Conservation (phyloP, 2,329 filamentous ascomycete genomes). For the Cercospora sp. region DNA sequence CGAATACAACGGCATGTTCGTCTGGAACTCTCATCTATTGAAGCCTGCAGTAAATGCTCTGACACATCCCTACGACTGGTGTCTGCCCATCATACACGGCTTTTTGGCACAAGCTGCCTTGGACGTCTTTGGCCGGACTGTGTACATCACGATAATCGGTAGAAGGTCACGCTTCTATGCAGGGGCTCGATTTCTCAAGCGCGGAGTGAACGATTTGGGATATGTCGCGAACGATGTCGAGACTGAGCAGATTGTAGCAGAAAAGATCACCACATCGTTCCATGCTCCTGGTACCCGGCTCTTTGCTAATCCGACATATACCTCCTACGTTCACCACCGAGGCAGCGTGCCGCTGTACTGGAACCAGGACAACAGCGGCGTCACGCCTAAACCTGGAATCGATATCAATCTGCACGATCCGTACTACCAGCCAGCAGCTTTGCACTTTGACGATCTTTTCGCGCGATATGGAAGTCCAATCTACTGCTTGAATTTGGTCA, state of each 20-base stretch:
- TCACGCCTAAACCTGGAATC: conserved; percentile 94
- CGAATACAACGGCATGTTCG: conserved; percentile 91
- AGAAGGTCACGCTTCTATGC: conserved; percentile 90
- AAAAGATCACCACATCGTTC: conserved; percentile 91
- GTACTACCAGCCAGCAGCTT: conserved; percentile 86
- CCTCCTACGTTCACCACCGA: conserved; percentile 93
- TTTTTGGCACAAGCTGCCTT: conserved; percentile 85
- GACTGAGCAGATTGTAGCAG: conserved; percentile 96
- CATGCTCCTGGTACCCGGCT: conserved; percentile 83
- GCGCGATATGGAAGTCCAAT: conserved; percentile 88
- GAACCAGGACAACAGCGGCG: conserved; percentile 94
- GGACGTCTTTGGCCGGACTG: conserved; percentile 77
- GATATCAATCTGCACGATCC: conserved; percentile 94
- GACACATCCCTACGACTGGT: conserved; percentile 90
- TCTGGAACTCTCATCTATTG: conserved; percentile 92
- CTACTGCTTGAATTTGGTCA: conserved; percentile 90
- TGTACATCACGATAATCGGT: conserved; percentile 92
- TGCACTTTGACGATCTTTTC: conserved; percentile 95
- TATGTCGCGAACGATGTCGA: conserved; percentile 99
- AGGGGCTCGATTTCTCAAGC: conserved; percentile 88
- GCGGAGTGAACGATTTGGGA: conserved; percentile 89
- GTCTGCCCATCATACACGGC: conserved; percentile 89
- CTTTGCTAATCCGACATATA: conserved; percentile 87
- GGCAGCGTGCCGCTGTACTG: conserved; percentile 96
- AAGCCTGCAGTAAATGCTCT: conserved; percentile 69